Evolutionary conservation across 179 eudicot species (phyloP).

Genomic region (Patellifolia procumbens): DNA sequence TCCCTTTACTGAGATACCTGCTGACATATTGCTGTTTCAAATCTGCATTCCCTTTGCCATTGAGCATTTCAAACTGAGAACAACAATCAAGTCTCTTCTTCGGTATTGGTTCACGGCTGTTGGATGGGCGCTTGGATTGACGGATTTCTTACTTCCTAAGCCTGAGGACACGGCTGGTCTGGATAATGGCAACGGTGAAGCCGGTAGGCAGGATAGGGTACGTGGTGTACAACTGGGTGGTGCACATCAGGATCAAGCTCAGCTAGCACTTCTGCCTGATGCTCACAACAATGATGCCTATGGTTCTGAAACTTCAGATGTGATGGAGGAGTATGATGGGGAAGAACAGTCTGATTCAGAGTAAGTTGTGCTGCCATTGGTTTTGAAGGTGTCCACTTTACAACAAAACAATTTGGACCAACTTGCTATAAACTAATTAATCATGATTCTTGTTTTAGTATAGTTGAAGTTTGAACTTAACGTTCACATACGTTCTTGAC

Average conservation of each 20-base stretch:
- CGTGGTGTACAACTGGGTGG: conserved; percentile 47
- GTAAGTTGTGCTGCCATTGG: conserved; percentile 49
- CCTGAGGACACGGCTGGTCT: conserved; percentile 71
- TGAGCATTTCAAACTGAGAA: conserved; percentile 87
- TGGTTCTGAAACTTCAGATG: conserved; percentile 39
- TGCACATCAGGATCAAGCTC: conserved; percentile 51
- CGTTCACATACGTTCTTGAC: background rate
- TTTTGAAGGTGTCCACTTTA: background rate
- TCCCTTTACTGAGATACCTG: conserved; percentile 97
- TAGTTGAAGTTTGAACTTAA: background rate
- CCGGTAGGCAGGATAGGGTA: conserved; percentile 64
- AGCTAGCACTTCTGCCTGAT: conserved; percentile 47
- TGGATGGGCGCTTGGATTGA: conserved; percentile 92
- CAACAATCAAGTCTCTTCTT: conserved; percentile 81
- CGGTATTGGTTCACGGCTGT: conserved; percentile 93
- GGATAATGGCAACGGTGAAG: conserved; percentile 75
- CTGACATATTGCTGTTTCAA: conserved; percentile 95
- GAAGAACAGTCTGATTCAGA: conserved; percentile 83
- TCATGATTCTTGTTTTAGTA: background rate
- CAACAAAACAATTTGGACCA: too few relatives aligned
- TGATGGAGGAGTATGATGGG: conserved; percentile 60
- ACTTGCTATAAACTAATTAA: too few relatives aligned
- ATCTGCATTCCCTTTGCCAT: conserved; percentile 97
- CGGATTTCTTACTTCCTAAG: conserved; percentile 76
- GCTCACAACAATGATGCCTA: conserved; percentile 51